Evolutionary conservation across 257 asterid species (phyloP), one percentile per base, ranked within the genome.

Genomic region (Capsicum rhomboideum): DNA sequence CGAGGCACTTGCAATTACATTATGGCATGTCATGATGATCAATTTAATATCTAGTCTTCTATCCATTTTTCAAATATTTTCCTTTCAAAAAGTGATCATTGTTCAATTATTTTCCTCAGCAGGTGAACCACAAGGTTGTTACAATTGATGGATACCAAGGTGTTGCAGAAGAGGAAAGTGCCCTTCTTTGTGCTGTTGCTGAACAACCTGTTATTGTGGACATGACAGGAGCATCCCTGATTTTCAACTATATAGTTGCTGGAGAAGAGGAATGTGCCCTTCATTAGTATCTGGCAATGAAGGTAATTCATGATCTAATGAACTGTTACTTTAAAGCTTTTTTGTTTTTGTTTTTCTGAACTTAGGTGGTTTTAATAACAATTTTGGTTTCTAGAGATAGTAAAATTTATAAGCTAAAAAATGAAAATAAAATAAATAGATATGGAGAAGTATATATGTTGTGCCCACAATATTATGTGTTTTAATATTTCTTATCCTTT

Each of bases 131-230:
- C 10, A 85, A 75, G 84, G 72, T 81, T 82, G 87, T 82, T 29
- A 83, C 84, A 31, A 82, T 85, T 85, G 84, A 87, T 84, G 87
- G 87, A 61, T 82, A 85, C 68, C 81, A 31, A 67, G 83, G 82
- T 23, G 86, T 84, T 40, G 84, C 44, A 69, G 78, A 82, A 61
- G 85, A 83, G 21, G 89, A 69, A 20, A 84, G 40, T 71, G 58
- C 86, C 40, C 20, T 84, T 56, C 54, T 87, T n/a, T 85, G 90
- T 84, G 87, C 83, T 78, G 86, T 89, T 78, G 84, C 46, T 42
- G 49, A 83, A 26, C 87, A 87, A 52, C 89, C 87, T 69, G 66
- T 84, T 59, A 83, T 90, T 40, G 89, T 83, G 46, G 87, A 82
- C 50, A 87, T 87, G 1, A 67, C 8, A 86, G 84, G 58, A 87